Percentiles rank a stretch among this genome's conserved stretches.
Evolutionary conservation across 345 rosid species (phyloP).

Genomic region (Aquilaria yunnanensis): DNA sequence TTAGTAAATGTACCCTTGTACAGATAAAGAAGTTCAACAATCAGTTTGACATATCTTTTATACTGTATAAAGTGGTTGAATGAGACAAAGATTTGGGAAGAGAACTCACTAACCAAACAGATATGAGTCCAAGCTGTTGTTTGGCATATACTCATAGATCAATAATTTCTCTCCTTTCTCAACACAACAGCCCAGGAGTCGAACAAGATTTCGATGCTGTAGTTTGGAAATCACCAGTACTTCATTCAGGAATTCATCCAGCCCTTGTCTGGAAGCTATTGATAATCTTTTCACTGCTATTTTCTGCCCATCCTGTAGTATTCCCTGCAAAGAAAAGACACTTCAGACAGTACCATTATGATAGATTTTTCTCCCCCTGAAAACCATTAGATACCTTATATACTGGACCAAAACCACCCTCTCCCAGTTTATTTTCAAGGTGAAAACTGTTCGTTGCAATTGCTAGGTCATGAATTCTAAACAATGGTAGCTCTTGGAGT

Average conservation of each 20-base stretch:
- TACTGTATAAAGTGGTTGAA: background rate
- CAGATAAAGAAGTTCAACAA: no score
- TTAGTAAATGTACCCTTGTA: no score
- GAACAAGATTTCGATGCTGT: slow-evolving; percentile 64
- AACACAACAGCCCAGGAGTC: slow-evolving; percentile 50
- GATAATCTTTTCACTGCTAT: slow-evolving; percentile 62
- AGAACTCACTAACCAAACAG: slow-evolving; percentile 27
- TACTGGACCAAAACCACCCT: no score
- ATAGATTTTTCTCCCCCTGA: no score
- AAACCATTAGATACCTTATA: no score
- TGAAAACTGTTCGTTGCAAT: no score
- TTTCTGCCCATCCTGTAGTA: slow-evolving; percentile 28
- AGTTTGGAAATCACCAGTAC: slow-evolving; percentile 49
- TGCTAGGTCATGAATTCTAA: no score
- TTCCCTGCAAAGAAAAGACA: slow-evolving; percentile 34
- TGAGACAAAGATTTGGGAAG: background rate
- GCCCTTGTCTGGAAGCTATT: slow-evolving; percentile 54
- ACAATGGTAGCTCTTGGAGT: no score
- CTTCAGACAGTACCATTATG: background rate
- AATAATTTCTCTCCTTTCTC: slow-evolving; percentile 50
- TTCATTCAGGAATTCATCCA: slow-evolving; percentile 51
- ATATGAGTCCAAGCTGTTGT: slow-evolving; percentile 35
- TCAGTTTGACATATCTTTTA: no score
- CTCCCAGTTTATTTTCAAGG: no score
- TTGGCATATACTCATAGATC: slow-evolving; percentile 47